These are phyloP conservation scores for Delitschia confertaspora DNA, from an alignment of 495 filamentous ascomycete species.

Conservation along the genomic window DNA sequence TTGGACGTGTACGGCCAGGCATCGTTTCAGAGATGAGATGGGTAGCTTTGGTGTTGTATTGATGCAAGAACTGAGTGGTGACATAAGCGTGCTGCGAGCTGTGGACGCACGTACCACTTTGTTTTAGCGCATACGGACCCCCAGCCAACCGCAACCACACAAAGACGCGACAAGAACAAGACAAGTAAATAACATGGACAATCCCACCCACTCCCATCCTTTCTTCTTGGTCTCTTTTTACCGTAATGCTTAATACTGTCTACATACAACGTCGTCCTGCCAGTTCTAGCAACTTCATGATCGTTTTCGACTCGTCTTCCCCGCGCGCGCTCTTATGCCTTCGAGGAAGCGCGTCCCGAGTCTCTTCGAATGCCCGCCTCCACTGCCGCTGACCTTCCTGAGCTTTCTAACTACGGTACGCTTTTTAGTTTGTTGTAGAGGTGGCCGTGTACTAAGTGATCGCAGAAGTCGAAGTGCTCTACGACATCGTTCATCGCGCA, in stretches of 20 bases:
- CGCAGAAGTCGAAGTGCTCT: conserved; percentile 68
- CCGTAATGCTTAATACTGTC: conserved; percentile 27
- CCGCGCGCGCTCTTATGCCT: conserved; percentile 34
- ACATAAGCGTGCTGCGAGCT: conserved; percentile 2
- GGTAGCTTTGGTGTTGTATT: conserved; percentile 35
- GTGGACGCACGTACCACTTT: conserved; percentile 10
- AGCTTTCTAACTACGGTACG: conserved; percentile 55
- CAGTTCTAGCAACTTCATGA: background rate
- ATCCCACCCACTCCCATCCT: conserved; percentile 4
- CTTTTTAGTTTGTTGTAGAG: background rate
- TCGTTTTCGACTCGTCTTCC: background rate
- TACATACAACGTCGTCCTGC: conserved; percentile 13
- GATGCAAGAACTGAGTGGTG: background rate
- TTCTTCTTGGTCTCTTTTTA: conserved; percentile 15
- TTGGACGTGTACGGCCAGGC: conserved; percentile 51
- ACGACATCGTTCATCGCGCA: conserved; percentile 64
- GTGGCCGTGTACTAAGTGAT: background rate
- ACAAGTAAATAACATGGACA: conserved; percentile 1
- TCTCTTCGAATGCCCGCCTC: conserved; percentile 31
- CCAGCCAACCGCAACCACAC: conserved; percentile 14
- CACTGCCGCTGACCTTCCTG: conserved; percentile 22
- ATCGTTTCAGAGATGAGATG: conserved; percentile 15
- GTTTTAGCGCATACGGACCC: conserved; percentile 1
- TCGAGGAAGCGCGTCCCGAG: conserved; percentile 16
- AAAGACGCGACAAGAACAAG: conserved; percentile 4